These are phyloP conservation scores for Alternaria atra DNA, from an alignment of 2,329 filamentous ascomycete genomes.

Conservation along the genomic window DNA sequence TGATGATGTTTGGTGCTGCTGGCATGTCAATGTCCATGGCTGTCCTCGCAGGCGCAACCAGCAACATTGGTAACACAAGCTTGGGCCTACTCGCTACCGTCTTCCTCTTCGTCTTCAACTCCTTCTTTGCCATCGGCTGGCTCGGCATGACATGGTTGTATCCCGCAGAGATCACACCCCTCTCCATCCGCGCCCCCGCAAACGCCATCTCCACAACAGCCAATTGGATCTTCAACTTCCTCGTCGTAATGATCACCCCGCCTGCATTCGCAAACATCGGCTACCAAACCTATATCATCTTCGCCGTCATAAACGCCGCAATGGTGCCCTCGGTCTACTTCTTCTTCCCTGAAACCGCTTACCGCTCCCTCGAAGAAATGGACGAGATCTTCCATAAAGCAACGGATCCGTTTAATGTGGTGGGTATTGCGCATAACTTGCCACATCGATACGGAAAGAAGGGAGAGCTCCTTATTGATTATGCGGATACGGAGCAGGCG, in stretches of 20 bases:
- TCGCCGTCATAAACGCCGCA: constrained; percentile 64
- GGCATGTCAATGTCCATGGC: constrained; percentile 50
- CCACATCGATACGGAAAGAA: constrained; percentile 67
- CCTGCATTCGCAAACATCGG: constrained; percentile 65
- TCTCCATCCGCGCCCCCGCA: constrained; percentile 87
- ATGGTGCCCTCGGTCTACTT: constrained; percentile 67
- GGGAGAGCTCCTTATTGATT: constrained; percentile 64
- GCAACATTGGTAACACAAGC: constrained; percentile 32
- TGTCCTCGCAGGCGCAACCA: constrained; percentile 46
- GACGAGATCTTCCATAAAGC: constrained; percentile 72
- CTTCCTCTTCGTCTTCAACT: constrained; percentile 92
- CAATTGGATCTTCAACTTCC: constrained; percentile 58
- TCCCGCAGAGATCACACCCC: constrained; percentile 83
- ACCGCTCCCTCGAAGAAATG: constrained; percentile 52
- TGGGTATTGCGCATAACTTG: constrained; percentile 60
- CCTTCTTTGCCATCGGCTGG: constrained; percentile 90
- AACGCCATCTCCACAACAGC: constrained; percentile 87
- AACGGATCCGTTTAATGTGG: constrained; percentile 58
- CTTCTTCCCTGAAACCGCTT: constrained; percentile 69
- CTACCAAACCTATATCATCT: constrained; percentile 66
- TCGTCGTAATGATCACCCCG: constrained; percentile 73
- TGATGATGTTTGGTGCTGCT: constrained; percentile 51
- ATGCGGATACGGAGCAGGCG: constrained; percentile 54
- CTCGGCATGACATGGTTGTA: constrained; percentile 69
- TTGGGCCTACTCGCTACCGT: constrained; percentile 65